Conservation (phyloP, 805 yeast genomes). For the Myxozyma neglecta region DNA sequence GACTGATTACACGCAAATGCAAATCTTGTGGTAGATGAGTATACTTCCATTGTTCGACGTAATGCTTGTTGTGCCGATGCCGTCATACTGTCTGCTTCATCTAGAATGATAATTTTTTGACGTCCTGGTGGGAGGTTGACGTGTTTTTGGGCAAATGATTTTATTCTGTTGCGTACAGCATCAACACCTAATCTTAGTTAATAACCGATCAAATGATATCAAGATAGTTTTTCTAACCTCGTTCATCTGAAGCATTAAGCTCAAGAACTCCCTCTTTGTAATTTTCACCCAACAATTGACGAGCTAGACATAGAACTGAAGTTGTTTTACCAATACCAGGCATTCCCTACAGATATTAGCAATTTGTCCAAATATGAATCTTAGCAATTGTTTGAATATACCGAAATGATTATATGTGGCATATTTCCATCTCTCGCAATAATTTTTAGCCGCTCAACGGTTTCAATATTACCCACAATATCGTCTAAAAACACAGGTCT, state of each 20-base stretch:
- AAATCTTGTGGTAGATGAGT: constrained; percentile 92
- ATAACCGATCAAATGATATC: background rate
- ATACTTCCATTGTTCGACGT: constrained; percentile 92
- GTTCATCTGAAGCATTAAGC: constrained; percentile 92
- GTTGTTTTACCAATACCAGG: constrained; percentile 99
- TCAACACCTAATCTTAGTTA: constrained; percentile 59
- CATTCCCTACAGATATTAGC: constrained; percentile 50
- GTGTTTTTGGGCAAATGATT: constrained; percentile 93
- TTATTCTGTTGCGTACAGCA: constrained; percentile 89
- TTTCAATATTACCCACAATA: constrained; percentile 90
- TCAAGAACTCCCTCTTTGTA: constrained; percentile 84
- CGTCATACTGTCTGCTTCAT: constrained; percentile 96
- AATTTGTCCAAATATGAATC: background rate
- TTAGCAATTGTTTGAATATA: background rate
- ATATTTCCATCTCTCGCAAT: constrained; percentile 92
- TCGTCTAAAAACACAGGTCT: constrained; percentile 78
- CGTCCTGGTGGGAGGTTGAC: constrained; percentile 83
- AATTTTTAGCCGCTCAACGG: constrained; percentile 76
- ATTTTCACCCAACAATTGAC: constrained; percentile 68
- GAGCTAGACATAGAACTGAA: constrained; percentile 84
- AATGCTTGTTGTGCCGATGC: constrained; percentile 95
- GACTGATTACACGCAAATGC: constrained; percentile 98
- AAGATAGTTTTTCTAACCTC: constrained; percentile 41
- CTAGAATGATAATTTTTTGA: constrained; percentile 89
- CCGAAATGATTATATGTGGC: constrained; percentile 93